Evolutionary conservation across 306 rosid species (phyloP).

Genomic region (Inga oerstediana): DNA sequence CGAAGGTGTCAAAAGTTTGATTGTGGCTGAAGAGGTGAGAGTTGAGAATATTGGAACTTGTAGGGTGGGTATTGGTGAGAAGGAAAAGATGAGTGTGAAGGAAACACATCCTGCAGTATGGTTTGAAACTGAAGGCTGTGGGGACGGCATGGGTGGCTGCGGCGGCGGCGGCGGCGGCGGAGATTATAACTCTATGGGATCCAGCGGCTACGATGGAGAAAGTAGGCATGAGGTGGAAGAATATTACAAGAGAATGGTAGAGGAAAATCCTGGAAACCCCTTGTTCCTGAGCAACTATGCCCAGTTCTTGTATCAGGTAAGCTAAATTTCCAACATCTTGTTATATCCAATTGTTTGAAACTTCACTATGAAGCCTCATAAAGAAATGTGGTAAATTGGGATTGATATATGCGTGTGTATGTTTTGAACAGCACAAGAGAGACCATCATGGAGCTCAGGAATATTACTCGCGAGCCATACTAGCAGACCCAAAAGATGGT

Average conservation of each 20-base stretch:
- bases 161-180: constrained; percentile 39
- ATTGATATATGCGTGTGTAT: no score
- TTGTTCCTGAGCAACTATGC: constrained; percentile 89
- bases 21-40: constrained; percentile 39
- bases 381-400: background rate
- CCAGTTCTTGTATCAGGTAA: constrained; percentile 67
- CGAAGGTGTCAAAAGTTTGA: constrained; percentile 3
- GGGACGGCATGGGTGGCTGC: constrained; percentile 49
- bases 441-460: constrained; percentile 63
- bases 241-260: constrained; percentile 69
- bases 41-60: constrained; percentile 38
- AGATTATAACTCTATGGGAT: constrained; percentile 40
- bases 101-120: constrained; percentile 60
- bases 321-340: background rate
- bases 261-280: constrained; percentile 78
- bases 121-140: constrained; percentile 52
- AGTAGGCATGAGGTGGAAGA: constrained; percentile 52
- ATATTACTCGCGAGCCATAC: constrained; percentile 77
- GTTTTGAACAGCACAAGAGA: constrained; percentile 56
- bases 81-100: constrained; percentile 34
- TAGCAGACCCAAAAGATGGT: constrained; percentile 81
- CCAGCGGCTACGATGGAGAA: constrained; percentile 61
- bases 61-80: constrained; percentile 38
- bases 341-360: background rate
- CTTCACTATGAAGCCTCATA: background rate